These are phyloP conservation scores for Dothidotthia symphoricarpi DNA, from an alignment of 2,329 filamentous ascomycete species.

Conservation along the genomic window DNA sequence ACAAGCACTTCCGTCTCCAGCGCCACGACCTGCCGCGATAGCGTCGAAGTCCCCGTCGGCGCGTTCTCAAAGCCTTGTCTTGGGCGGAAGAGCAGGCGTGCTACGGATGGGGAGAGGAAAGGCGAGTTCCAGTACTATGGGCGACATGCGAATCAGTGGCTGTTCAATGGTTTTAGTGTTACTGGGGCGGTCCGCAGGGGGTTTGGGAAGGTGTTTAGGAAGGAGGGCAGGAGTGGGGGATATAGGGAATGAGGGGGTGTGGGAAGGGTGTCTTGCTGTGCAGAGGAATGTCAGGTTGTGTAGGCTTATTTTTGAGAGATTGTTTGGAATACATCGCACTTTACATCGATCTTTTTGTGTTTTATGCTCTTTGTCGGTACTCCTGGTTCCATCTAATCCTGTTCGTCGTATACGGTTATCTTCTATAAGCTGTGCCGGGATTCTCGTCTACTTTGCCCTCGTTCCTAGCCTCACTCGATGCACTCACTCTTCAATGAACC, in stretches of 20 bases:
- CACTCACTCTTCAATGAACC: background rate
- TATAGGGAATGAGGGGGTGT: background rate
- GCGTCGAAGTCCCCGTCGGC: conserved; percentile 22
- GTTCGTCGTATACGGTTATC: too few relatives aligned
- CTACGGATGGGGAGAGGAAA: conserved; percentile 14
- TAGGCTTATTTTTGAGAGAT: too few relatives aligned
- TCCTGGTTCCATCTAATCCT: too few relatives aligned
- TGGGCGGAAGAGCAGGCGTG: conserved; percentile 15
- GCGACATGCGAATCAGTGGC: conserved; percentile 39
- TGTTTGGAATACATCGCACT: too few relatives aligned
- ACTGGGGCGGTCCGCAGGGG: conserved; percentile 34
- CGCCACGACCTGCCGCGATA: conserved; percentile 15
- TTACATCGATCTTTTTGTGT: too few relatives aligned
- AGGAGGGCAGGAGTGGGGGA: background rate
- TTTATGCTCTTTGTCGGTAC: too few relatives aligned
- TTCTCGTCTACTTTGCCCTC: background rate
- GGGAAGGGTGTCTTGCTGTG: background rate
- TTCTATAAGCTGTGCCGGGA: too few relatives aligned
- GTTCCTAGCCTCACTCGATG: background rate
- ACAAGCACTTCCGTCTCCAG: too few relatives aligned
- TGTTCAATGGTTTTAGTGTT: conserved; percentile 42
- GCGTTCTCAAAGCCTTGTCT: conserved; percentile 33
- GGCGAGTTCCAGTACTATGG: conserved; percentile 37
- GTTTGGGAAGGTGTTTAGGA: conserved; percentile 29
- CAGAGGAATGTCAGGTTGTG: too few relatives aligned